phyloP scores from a whole-genome alignment of 208 protist genomes.

The Trypanosoma conorhini region DNA sequence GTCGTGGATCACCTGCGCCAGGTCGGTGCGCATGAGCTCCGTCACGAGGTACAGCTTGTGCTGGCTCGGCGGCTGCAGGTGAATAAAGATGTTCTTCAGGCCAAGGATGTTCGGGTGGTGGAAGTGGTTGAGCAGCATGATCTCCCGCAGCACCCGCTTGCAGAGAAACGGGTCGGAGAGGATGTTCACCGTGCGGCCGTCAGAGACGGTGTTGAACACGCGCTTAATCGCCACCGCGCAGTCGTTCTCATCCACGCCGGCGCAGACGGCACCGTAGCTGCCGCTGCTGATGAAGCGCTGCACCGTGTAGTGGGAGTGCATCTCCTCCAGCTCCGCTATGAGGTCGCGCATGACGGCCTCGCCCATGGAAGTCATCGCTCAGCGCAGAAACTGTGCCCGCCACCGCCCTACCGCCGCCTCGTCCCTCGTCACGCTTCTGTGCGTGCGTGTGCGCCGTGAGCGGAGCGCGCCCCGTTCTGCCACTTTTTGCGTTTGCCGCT shows the following conservation, averaged over 20 bases:
- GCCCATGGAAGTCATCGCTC: slow-evolving; percentile 47
- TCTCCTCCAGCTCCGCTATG: slow-evolving; percentile 67
- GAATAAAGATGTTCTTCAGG: slow-evolving; percentile 94
- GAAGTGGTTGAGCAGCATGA: slow-evolving; percentile 95
- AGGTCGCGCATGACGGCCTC: slow-evolving; percentile 76
- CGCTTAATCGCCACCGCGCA: slow-evolving; percentile 81
- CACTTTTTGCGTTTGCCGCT: background rate
- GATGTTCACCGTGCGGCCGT: slow-evolving; percentile 82
- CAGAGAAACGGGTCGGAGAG: slow-evolving; percentile 86
- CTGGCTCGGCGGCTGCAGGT: slow-evolving; percentile 73
- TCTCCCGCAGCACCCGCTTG: slow-evolving; percentile 92
- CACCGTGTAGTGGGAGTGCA: slow-evolving; percentile 78
- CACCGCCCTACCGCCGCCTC: slow-evolving; percentile 7
- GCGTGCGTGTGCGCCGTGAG: no score
- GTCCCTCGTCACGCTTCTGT: slow-evolving; percentile 3
- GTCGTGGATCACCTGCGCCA: slow-evolving; percentile 94
- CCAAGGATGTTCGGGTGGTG: slow-evolving; percentile 97
- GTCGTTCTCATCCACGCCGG: slow-evolving; percentile 67
- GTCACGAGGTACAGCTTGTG: slow-evolving; percentile 97
- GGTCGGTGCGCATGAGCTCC: slow-evolving; percentile 95
- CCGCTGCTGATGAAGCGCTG: slow-evolving; percentile 86
- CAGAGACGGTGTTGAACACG: slow-evolving; percentile 86
- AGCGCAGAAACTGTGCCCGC: slow-evolving; percentile 2
- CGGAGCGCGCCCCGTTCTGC: background rate
- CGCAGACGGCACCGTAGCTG: slow-evolving; percentile 89